Percentiles rank a stretch among this genome's conserved stretches.
Evolutionary conservation across 2,329 filamentous ascomycete genomes (phyloP).

Genomic region (Paradendryphiella salina): DNA sequence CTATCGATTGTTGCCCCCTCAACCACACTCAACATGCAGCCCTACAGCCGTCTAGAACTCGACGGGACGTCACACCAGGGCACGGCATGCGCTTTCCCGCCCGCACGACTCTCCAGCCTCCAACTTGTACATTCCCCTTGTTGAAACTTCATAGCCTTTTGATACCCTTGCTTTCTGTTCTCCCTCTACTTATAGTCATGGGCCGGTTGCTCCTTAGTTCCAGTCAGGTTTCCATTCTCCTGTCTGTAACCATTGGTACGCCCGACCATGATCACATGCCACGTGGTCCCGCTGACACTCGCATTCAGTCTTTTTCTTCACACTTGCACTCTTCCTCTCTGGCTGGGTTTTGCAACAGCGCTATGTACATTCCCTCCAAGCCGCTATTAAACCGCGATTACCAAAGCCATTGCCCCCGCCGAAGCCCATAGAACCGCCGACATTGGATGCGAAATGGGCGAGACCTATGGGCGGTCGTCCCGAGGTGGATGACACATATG

Average conservation of each 20-base stretch:
- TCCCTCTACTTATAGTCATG: conserved; percentile 21
- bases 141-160: conserved; percentile 17
- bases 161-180: conserved; percentile 22
- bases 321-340: conserved; percentile 79
- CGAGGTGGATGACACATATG: conserved; percentile 35
- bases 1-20: conserved; percentile 39
- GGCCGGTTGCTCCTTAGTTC: conserved; percentile 65
- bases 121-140: conserved; percentile 15
- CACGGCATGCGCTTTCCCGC: conserved; percentile 24
- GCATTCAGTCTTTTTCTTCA: conserved; percentile 69
- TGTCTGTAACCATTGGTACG: conserved; percentile 67
- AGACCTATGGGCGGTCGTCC: conserved; percentile 35
- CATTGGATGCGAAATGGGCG: conserved; percentile 45
- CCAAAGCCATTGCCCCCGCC: conserved; percentile 46
- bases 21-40: conserved; percentile 24
- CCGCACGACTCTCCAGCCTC: conserved; percentile 20
- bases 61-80: conserved; percentile 34
- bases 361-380: conserved; percentile 75
- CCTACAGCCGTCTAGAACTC: conserved; percentile 15
- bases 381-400: conserved; percentile 65
- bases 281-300: not conserved
- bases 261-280: conserved; percentile 7
- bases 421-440: conserved; percentile 41
- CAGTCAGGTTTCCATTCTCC: conserved; percentile 69
- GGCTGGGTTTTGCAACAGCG: conserved; percentile 88